Base-by-base conservation (phyloP, 2,329 filamentous ascomycete genomes). In the Penicillium sp. region DNA sequence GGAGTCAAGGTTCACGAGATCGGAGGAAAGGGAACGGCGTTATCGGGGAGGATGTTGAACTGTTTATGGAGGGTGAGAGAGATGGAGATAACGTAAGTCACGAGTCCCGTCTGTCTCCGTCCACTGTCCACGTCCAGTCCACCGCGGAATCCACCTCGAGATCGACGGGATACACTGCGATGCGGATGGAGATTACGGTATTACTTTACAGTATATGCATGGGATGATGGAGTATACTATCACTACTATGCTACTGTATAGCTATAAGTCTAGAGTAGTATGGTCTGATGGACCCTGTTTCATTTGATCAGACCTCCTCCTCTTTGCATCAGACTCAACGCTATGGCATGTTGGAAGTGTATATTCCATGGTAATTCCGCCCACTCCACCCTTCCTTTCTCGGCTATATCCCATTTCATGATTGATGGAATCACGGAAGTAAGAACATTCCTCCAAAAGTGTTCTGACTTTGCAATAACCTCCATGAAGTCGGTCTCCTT, bases 31-130 rank as follows among this genome's bases (percentile, higher is more conserved):
- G 45, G 37, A 42, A 47, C 38, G 40, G 47, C 54, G 59, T 50
- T 61, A 61, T 61, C 59, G 59, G 54, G 30, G 22, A 57, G 33
- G 54, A 56, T 60, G 63, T 63, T 65, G 60, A 65, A 54, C 57
- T 60, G 63, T 63, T 65, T 62, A 65, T 60, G 62, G 30, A 28
- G 55, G 30, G 49, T 13, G 51, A 51, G 49, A 49, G 28, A 24
- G 28, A 40, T 40, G 24, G 55, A 30, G 63, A 65, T 65, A 65
- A 63, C 63, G 61, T 63, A 63, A 65, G 63, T 61, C 61, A 60
- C 60, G 54, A 44, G 26, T 53, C 63, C 63, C 53, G 58, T 59
- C 54, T 51, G 56, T 37, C 50, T 53, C 50, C 50, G 50, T 53
- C 51, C 35, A 42, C 51, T 40, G 47, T 33, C 28, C 17, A 50